phyloP scores from a whole-genome alignment of 1,284 basidiomycete genomes.

The Bjerkandera adusta region DNA sequence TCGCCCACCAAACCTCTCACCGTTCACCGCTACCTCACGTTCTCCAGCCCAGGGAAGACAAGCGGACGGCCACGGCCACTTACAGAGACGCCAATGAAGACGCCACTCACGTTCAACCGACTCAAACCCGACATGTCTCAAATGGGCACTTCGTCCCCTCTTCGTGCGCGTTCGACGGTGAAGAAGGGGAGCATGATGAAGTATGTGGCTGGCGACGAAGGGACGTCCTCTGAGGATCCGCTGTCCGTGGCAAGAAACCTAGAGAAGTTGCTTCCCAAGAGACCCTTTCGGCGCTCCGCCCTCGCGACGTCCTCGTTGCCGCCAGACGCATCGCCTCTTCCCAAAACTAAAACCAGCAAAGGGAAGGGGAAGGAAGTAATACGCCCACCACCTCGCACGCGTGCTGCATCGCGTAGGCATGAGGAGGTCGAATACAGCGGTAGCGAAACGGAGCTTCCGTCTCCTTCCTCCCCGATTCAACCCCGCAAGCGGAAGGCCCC shows the following conservation, averaged over 20 bases:
- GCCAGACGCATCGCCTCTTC: too few species aligned
- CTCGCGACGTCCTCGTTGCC: background rate
- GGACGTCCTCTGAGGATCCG: conserved; percentile 23
- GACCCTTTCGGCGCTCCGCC: conserved; percentile 10
- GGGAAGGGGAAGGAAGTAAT: background rate
- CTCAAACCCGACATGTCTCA: too few species aligned
- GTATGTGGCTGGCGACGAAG: background rate
- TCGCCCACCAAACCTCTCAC: conserved; percentile 13
- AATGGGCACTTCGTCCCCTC: too few species aligned
- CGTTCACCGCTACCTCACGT: conserved; percentile 4
- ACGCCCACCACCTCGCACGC: background rate
- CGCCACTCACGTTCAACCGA: too few species aligned
- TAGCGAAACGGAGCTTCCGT: background rate
- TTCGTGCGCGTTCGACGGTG: too few species aligned
- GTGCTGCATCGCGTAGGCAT: background rate
- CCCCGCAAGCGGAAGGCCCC: conserved; percentile 8
- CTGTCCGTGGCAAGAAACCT: conserved; percentile 20
- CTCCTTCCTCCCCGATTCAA: conserved; percentile 4
- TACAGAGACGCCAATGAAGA: background rate
- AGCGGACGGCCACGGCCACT: background rate
- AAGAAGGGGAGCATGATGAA: background rate
- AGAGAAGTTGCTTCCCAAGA: conserved; percentile 27
- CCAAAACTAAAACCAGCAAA: too few species aligned
- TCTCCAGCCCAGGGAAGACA: conserved; percentile 1
- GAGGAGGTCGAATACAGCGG: conserved; percentile 5